A percentile compares a stretch with the other conserved stretches of the same genome.
phyloP scores from a whole-genome alignment of 2,329 filamentous ascomycete species.

The Catunica adiposa region DNA sequence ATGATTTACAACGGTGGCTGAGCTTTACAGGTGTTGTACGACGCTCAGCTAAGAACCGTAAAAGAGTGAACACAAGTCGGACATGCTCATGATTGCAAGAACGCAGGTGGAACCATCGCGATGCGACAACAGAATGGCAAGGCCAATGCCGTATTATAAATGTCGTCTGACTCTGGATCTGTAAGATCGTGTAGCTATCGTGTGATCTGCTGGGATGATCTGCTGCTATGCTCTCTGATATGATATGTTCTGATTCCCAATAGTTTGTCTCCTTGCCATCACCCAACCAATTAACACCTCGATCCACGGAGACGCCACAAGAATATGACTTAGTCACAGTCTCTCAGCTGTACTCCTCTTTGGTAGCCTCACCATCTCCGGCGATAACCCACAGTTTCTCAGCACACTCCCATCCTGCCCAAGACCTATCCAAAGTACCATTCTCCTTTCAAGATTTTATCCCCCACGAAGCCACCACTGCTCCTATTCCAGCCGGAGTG shows the following conservation, averaged over 20 bases:
- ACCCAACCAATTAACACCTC: neutral
- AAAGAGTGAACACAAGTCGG: constrained; percentile 6
- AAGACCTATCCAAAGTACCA: too few species aligned
- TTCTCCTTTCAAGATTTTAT: too few species aligned
- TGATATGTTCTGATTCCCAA: constrained; percentile 9
- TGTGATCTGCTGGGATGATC: constrained; percentile 12
- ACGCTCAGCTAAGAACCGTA: too few species aligned
- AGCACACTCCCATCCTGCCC: too few species aligned
- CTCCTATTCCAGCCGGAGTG: too few species aligned
- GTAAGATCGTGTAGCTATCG: constrained; percentile 13
- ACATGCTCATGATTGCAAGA: constrained; percentile 2
- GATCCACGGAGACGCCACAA: neutral
- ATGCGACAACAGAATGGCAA: constrained; percentile 13
- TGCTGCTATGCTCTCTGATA: constrained; percentile 12
- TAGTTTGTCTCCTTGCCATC: neutral
- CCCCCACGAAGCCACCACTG: too few species aligned
- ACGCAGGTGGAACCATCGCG: constrained; percentile 4
- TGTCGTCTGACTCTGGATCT: constrained; percentile 12
- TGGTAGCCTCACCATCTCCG: too few species aligned
- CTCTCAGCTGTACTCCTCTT: too few species aligned
- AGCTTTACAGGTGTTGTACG: too few species aligned
- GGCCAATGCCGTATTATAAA: constrained; percentile 14
- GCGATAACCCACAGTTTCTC: too few species aligned
- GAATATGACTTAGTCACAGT: too few species aligned
- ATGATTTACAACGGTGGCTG: too few species aligned